Percentiles rank a stretch among this genome's conserved stretches.
These are phyloP conservation scores for Xylaria sp. DNA, from an alignment of 2,329 filamentous ascomycete species.

Conservation along the genomic window DNA sequence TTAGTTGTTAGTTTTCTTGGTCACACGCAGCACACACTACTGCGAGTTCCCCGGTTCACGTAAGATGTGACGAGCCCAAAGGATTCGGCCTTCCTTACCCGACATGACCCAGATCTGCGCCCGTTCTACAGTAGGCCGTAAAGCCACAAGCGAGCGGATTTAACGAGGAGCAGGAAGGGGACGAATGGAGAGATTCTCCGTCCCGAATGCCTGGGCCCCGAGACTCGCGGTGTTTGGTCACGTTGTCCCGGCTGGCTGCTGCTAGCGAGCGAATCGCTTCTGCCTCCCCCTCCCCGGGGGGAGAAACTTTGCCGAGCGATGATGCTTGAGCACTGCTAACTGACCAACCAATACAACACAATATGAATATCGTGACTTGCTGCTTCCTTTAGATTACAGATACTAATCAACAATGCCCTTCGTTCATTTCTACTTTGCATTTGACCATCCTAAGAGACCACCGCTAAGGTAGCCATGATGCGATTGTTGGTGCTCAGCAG, in stretches of 20 bases:
- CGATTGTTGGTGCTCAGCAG: neutral
- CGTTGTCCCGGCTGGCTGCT: neutral
- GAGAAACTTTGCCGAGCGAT: neutral
- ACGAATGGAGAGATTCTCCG: neutral
- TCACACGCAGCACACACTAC: neutral
- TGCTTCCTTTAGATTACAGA: too few relatives aligned
- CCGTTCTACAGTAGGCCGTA: neutral
- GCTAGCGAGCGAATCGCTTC: neutral
- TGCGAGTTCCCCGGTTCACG: neutral
- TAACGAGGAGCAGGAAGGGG: too few relatives aligned
- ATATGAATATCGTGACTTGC: neutral
- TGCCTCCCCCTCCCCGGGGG: neutral
- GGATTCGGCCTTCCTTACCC: neutral
- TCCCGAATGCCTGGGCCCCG: constrained; percentile 7
- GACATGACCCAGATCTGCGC: too few relatives aligned
- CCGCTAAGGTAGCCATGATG: neutral
- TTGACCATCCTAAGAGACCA: neutral
- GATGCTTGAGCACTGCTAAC: neutral
- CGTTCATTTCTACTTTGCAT: neutral
- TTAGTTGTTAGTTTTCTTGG: constrained; percentile 1
- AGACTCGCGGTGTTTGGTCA: neutral
- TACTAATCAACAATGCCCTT: neutral
- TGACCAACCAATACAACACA: neutral
- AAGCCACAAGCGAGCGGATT: neutral
- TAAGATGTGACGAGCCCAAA: neutral